Evolutionary conservation across 1,284 basidiomycete genomes (phyloP), one percentile per base, ranked within the genome.

Genomic region (Naganishia sp.): DNA sequence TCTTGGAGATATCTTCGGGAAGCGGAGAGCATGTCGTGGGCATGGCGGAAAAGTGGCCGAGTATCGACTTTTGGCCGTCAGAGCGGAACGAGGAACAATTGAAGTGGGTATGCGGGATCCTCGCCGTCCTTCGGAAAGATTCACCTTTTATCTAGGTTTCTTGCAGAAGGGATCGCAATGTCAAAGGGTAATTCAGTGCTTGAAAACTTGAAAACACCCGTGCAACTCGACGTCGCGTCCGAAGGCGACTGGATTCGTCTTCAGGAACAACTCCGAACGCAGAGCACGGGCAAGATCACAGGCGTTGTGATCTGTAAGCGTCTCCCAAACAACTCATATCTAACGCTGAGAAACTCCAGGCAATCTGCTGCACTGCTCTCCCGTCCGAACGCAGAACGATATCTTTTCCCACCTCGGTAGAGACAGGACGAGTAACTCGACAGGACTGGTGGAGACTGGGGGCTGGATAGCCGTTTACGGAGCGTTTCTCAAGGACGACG

Each of bases 391-490:
- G 9, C 59, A 61, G 23, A 28, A 36, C 36, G 59, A 61, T 21
- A 61, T 61, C 48, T 61, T 61, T 25, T 61, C 59, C 5, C 48
- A 61, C 36, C 48, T 61, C 4, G 59, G 59, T 13, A 10, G 28
- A 1, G 25, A 25, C 25, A 2, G 28, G 5, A 1, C 16, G 18
- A 42, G 36, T 11, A 5, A 33, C 4, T 2, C 54, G 7, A 25
- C 21, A 9, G 31, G 42, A 16, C 18, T 65, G 10, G 15, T 65
- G n/a, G 36, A 39, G 11, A 6, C 6, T 2, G 56, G 36, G 11
- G 64, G 56, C 15, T 66, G 55, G 55, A 31, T 60, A 23, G 50
- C 49, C 39, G 28, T 66, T n/a, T 66, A 66, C 39, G 64, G 64
- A 10, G 64, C 64, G 21, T 66, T 66, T 33, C 39, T 28, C 39